Evolutionary conservation across 441 rosid genomes (phyloP).

Genomic region (Francoa sonchifolia): DNA sequence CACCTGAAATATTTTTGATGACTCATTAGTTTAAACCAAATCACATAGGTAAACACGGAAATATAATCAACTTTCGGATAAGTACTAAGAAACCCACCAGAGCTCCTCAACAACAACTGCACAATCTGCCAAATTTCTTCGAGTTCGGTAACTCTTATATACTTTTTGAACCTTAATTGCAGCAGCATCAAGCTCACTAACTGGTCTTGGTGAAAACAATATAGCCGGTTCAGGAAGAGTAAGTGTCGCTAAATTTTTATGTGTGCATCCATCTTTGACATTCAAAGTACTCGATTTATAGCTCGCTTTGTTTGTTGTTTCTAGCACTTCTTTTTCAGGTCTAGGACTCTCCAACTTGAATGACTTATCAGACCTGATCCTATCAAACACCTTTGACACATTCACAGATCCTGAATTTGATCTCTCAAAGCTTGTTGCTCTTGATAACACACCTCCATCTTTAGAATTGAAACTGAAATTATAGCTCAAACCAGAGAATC

Average conservation of each 20-base stretch:
- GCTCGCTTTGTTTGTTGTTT: too few relatives aligned
- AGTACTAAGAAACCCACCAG: conserved; percentile 27
- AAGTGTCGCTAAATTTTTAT: conserved; percentile 16
- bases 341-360: conserved; percentile 33
- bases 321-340: conserved; percentile 33
- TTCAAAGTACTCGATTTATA: conserved; percentile 31
- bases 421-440: conserved; percentile 12
- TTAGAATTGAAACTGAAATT: not conserved
- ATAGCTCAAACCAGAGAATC: not conserved
- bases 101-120: conserved; percentile 58
- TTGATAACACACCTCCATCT: not conserved
- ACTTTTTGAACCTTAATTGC: conserved; percentile 59
- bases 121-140: conserved; percentile 61
- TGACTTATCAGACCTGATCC: conserved; percentile 22
- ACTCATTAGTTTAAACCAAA: not conserved
- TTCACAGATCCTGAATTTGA: conserved; percentile 24
- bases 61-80: not conserved
- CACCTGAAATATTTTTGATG: conserved; percentile 34
- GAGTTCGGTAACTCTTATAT: conserved; percentile 55
- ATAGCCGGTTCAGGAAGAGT: conserved; percentile 38
- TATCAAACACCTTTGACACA: conserved; percentile 10
- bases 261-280: conserved; percentile 13
- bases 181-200: conserved; percentile 60
- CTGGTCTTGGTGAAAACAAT: conserved; percentile 53
- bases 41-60: not conserved